These are phyloP conservation scores for Acanthamoeba healyi DNA, from an alignment of 208 protist genomes.

Conservation along the genomic window DNA sequence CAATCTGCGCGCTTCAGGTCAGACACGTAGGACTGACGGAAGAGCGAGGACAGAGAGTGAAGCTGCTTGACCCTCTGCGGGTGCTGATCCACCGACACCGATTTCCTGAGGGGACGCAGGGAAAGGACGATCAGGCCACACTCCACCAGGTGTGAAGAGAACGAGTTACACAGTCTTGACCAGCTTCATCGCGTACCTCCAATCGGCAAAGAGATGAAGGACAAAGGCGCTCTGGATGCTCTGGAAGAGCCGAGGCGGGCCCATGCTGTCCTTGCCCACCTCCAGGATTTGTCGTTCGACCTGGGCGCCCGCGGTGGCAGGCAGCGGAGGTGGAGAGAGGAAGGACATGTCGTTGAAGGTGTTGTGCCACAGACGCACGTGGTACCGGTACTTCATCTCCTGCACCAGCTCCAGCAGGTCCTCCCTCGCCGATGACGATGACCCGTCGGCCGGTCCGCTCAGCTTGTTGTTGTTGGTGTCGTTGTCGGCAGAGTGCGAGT, in stretches of 20 bases:
- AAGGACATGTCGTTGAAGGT: slow-evolving; percentile 75
- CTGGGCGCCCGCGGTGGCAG: not conserved
- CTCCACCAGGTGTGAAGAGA: not conserved
- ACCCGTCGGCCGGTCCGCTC: not conserved
- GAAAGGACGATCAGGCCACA: no score
- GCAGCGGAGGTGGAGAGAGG: not conserved
- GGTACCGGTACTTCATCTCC: slow-evolving; percentile 64
- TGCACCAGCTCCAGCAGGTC: slow-evolving; percentile 44
- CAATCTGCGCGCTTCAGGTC: slow-evolving; percentile 47
- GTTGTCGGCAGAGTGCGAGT: not conserved
- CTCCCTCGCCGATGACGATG: not conserved
- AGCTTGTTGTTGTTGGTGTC: slow-evolving; percentile 8
- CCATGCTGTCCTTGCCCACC: slow-evolving; percentile 67
- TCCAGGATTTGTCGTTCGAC: not conserved
- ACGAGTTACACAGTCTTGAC: not conserved
- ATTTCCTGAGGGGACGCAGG: no score
- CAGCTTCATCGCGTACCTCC: no score
- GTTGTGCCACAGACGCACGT: slow-evolving; percentile 62
- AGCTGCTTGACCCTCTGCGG: slow-evolving; percentile 42
- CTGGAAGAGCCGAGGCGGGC: slow-evolving; percentile 69
- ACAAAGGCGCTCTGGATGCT: slow-evolving; percentile 65
- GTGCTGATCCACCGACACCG: slow-evolving; percentile 56
- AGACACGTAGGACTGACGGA: slow-evolving; percentile 50
- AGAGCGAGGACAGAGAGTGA: slow-evolving; percentile 58
- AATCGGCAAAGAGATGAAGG: slow-evolving; percentile 66